These are phyloP conservation scores for Aethionema arabicum DNA, from an alignment of 345 rosid genomes.

Conservation along the genomic window DNA sequence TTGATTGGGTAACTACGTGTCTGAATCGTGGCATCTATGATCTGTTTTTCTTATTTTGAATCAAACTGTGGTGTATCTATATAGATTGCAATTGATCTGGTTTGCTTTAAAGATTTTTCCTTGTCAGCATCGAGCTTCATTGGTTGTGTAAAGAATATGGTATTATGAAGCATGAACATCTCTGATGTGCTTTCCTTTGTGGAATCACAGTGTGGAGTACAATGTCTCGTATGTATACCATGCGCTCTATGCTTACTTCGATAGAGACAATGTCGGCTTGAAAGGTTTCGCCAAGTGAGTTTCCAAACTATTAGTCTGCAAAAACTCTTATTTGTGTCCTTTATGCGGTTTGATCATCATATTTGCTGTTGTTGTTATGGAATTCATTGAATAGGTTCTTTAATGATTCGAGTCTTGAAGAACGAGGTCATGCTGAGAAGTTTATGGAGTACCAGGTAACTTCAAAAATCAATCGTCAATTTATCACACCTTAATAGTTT, in stretches of 20 bases:
- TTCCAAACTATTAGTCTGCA: neutral
- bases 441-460: conserved; percentile 69
- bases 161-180: conserved; percentile 8
- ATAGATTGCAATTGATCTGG: neutral
- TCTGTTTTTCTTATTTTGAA: too few species aligned
- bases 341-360: neutral
- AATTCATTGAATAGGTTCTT: conserved; percentile 51
- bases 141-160: neutral
- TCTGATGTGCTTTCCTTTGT: conserved; percentile 2
- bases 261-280: conserved; percentile 75
- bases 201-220: conserved; percentile 70
- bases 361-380: conserved; percentile 14
- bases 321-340: neutral
- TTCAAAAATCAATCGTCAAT: neutral
- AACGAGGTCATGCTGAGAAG: conserved; percentile 82
- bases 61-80: neutral
- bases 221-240: conserved; percentile 77
- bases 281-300: conserved; percentile 73
- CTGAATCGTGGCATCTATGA: too few species aligned
- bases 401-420: conserved; percentile 74
- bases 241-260: conserved; percentile 76
- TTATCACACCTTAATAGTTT: neutral
- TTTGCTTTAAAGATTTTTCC: neutral
- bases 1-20: too few species aligned
- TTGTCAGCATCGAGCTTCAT: neutral